Evolutionary conservation across 2,329 filamentous ascomycete genomes (phyloP).

Genomic region (Phialophora chinensis): DNA sequence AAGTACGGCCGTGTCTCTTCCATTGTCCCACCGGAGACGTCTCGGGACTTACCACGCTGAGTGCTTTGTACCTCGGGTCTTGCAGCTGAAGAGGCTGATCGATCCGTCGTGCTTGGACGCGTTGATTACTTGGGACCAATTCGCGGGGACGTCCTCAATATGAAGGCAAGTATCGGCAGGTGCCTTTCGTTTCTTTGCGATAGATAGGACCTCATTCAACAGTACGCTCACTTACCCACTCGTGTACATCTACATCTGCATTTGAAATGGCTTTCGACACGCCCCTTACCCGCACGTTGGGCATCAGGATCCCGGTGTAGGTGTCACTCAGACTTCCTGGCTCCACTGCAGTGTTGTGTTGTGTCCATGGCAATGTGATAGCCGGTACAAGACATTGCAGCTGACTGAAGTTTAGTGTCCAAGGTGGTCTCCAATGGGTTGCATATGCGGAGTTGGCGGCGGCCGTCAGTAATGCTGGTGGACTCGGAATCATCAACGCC

Average conservation of each 20-base stretch:
- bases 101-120: not conserved
- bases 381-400: not conserved
- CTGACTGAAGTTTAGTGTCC: constrained; percentile 41
- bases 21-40: not conserved
- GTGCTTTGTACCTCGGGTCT: constrained; percentile 8
- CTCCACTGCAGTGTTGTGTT: constrained; percentile 40
- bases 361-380: too few relatives aligned
- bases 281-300: constrained; percentile 17
- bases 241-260: not conserved
- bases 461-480: constrained; percentile 60
- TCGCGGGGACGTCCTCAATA: not conserved
- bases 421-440: constrained; percentile 63
- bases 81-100: not conserved
- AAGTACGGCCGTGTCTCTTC: not conserved
- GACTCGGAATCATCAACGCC: constrained; percentile 59
- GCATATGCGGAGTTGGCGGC: constrained; percentile 60
- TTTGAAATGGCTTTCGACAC: constrained; percentile 15
- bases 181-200: not conserved
- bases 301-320: constrained; percentile 18
- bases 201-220: not conserved
- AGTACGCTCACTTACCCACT: not conserved
- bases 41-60: not conserved
- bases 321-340: constrained; percentile 29
- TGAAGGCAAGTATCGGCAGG: not conserved
- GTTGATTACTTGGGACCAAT: constrained; percentile 3